These are phyloP conservation scores for Pleurotus sapidus DNA, from an alignment of 768 basidiomycete genomes.

Conservation along the genomic window DNA sequence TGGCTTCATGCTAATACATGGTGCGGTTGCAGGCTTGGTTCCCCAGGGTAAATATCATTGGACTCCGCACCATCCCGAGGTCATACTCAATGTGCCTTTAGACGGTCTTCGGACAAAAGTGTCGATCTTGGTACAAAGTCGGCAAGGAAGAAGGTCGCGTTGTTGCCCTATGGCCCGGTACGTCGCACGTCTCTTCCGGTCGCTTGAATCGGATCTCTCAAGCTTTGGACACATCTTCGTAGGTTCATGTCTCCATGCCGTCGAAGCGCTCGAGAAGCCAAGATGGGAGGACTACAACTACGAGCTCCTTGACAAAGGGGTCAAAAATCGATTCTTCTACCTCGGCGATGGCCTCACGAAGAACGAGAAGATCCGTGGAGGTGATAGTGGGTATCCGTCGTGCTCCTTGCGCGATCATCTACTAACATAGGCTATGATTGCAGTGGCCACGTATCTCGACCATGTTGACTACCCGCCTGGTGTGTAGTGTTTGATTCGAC, in stretches of 20 bases:
- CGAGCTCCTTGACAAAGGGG: slow-evolving; percentile 35
- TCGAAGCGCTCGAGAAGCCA: slow-evolving; percentile 45
- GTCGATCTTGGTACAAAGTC: slow-evolving; percentile 63
- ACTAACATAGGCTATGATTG: background rate
- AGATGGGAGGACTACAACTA: slow-evolving; percentile 68
- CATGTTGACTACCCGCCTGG: background rate
- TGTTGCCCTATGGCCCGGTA: slow-evolving; percentile 60
- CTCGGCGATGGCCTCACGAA: slow-evolving; percentile 59
- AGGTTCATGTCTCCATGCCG: slow-evolving; percentile 55
- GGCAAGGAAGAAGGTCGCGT: slow-evolving; percentile 58
- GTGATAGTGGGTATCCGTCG: slow-evolving; percentile 27
- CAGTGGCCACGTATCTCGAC: slow-evolving; percentile 3
- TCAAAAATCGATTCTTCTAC: slow-evolving; percentile 52
- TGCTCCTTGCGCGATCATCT: background rate
- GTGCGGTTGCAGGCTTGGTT: slow-evolving; percentile 37
- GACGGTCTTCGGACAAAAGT: slow-evolving; percentile 59
- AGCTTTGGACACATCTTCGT: background rate
- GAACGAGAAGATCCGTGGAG: slow-evolving; percentile 40
- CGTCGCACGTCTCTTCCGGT: slow-evolving; percentile 1
- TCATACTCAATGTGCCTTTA: slow-evolving; percentile 16
- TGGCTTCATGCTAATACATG: slow-evolving; percentile 2
- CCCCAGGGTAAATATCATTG: slow-evolving; percentile 28
- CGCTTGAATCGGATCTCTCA: background rate
- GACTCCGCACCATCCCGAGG: too few relatives aligned
- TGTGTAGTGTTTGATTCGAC: background rate